Evolutionary conservation across 129 eudicot species (phyloP), one percentile per base, ranked within the genome.

Genomic region (Pulicaria dysenterica): DNA sequence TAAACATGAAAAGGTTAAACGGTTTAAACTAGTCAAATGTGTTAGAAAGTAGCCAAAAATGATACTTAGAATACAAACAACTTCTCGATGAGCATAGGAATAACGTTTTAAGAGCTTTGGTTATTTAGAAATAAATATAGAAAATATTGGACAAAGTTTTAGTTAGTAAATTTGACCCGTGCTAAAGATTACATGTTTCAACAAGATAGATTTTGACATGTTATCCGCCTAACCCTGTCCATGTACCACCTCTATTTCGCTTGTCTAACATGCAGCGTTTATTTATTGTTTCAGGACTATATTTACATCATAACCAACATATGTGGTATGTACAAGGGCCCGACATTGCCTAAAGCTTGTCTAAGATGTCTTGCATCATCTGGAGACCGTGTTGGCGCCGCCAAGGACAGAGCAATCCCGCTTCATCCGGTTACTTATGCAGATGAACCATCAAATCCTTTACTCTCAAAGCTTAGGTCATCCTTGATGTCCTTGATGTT

Each of bases 391-490:
- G 11, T 80, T 31, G 54, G 40, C 4, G 51, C 44, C 10, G 69
- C 79, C 5, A 55, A 60, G 45, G 84, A 80, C 48, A 80, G 53
- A 69, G 48, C 43, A 43, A 74, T 60, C 73, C 80, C 84, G 51
- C 72, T 80, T 75, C 70, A 80, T 69, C 84, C 84, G 7, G 84
- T 80, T 60, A 75, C 80, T 16, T 80, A 80, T 47, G 53, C 61
- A 7, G 80, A 80, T 17, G 76, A 75, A 16, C 45, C 80, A 43
- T 34, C 80, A 47, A 73, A 48, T 9, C 64, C 70, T 19, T 4
- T 70, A 5, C 6, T 74, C 24, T 68, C 80, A 54, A 74, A 74
- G 48, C 56, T 80, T 7, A 68, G 72, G 54, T 80, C 80, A 60
- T 63, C 76, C 3, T 51, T 80, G 17, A 79, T 67, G 72, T 72